A percentile compares a stretch with the other conserved stretches of the same genome.
phyloP scores from a whole-genome alignment of 352 stramenopile species.

The Phytopythium montanum region DNA sequence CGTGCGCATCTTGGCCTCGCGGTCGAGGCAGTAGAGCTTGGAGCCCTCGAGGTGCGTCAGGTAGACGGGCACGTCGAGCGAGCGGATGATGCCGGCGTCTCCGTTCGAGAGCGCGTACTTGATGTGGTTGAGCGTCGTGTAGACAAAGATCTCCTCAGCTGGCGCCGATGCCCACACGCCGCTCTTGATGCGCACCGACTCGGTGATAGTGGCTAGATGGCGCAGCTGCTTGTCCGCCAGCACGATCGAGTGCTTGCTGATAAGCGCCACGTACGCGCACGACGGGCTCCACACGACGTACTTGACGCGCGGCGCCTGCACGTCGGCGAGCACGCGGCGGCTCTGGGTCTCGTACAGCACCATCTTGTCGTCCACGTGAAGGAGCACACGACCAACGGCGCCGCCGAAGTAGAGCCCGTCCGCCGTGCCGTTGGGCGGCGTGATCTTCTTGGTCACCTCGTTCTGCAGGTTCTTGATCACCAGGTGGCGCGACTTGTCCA shows the following conservation, averaged over 20 bases:
- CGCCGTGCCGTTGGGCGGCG: constrained; percentile 93
- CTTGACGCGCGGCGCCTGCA: constrained; percentile 97
- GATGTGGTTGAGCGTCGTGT: constrained; percentile 96
- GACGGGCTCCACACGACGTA: constrained; percentile 97
- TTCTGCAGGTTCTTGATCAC: constrained; percentile 99
- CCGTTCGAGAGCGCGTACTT: constrained; percentile 92
- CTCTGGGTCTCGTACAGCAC: constrained; percentile 98
- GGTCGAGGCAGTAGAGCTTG: constrained; percentile 96
- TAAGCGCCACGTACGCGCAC: constrained; percentile 95
- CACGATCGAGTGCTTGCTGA: constrained; percentile 97
- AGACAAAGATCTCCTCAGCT: constrained; percentile 94
- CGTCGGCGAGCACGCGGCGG: constrained; percentile 94
- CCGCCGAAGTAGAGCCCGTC: constrained; percentile 97
- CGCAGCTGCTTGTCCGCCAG: constrained; percentile 98
- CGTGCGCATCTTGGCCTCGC: constrained; percentile 95
- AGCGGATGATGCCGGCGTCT: constrained; percentile 98
- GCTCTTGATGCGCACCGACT: constrained; percentile 96
- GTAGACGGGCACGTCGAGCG: constrained; percentile 97
- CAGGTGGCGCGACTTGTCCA: constrained; percentile 97
- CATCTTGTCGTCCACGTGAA: constrained; percentile 96
- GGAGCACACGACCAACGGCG: constrained; percentile 95
- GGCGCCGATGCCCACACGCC: constrained; percentile 90
- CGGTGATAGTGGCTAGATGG: constrained; percentile 95
- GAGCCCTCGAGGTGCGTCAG: constrained; percentile 94
- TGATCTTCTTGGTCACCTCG: constrained; percentile 97